Conservation (phyloP, 768 basidiomycete genomes). For the Mycena galericulata region DNA sequence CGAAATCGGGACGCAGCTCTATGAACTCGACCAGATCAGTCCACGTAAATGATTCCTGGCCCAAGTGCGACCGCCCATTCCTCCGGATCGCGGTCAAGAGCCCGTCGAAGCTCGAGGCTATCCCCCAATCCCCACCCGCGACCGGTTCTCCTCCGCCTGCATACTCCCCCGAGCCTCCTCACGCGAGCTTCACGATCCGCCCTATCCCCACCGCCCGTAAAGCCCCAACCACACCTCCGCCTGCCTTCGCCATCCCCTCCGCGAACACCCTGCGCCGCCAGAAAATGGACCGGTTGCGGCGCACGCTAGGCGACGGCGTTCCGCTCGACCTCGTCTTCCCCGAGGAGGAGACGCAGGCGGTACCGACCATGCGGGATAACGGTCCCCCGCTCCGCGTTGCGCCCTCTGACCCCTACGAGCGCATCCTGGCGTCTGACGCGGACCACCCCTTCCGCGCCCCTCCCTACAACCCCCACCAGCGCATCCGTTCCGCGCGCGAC, state of each 20-base stretch:
- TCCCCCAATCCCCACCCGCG: slow-evolving; percentile 34
- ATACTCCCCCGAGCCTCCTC: slow-evolving; percentile 27
- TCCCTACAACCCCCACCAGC: slow-evolving; percentile 12
- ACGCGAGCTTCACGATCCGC: slow-evolving; percentile 38
- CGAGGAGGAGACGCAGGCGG: slow-evolving; percentile 21
- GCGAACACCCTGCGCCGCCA: slow-evolving; percentile 55
- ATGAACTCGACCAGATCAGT: slow-evolving; percentile 8
- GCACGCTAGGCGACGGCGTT: slow-evolving; percentile 72
- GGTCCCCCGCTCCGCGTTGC: neutral
- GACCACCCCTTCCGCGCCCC: slow-evolving; percentile 9
- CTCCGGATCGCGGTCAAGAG: slow-evolving; percentile 18
- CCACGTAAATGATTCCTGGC: slow-evolving; percentile 31
- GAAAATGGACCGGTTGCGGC: slow-evolving; percentile 75
- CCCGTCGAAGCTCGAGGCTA: slow-evolving; percentile 29
- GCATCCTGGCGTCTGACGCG: slow-evolving; percentile 25
- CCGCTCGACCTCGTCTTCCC: slow-evolving; percentile 74
- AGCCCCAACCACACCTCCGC: slow-evolving; percentile 45
- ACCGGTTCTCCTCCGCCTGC: slow-evolving; percentile 25
- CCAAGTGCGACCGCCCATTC: slow-evolving; percentile 29
- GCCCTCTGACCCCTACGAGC: too few relatives aligned
- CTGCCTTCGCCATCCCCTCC: slow-evolving; percentile 56
- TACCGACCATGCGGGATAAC: too few relatives aligned
- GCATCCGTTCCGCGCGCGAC: slow-evolving; percentile 32
- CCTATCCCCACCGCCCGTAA: slow-evolving; percentile 34
- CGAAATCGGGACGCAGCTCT: slow-evolving; percentile 11